Conservation (phyloP, 2,329 filamentous ascomycete genomes). For the Calonectria leucothoes region DNA sequence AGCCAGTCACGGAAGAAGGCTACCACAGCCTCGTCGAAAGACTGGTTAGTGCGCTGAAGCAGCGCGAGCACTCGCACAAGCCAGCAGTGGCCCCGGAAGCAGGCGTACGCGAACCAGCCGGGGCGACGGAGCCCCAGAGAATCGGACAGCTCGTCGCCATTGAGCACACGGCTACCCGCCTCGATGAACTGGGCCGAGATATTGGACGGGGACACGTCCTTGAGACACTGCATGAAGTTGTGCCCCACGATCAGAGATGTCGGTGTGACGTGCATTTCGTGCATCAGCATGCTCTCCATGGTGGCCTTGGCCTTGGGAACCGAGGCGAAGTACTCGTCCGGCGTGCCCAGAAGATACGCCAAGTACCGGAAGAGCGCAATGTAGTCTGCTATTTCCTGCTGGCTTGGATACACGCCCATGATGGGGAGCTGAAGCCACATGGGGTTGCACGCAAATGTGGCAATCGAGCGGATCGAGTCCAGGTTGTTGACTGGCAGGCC, state of each 20-base stretch:
- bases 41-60: slow-evolving; percentile 38
- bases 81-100: slow-evolving; percentile 47
- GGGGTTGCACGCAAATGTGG: slow-evolving; percentile 71
- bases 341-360: slow-evolving; percentile 45
- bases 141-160: slow-evolving; percentile 51
- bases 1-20: slow-evolving; percentile 39
- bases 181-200: slow-evolving; percentile 39
- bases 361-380: slow-evolving; percentile 65
- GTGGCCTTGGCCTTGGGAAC: slow-evolving; percentile 42
- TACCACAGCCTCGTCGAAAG: slow-evolving; percentile 40
- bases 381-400: slow-evolving; percentile 71
- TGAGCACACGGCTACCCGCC: slow-evolving; percentile 48
- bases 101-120: slow-evolving; percentile 40
- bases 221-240: slow-evolving; percentile 53
- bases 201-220: slow-evolving; percentile 49
- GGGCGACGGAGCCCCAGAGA: slow-evolving; percentile 48
- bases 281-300: slow-evolving; percentile 48
- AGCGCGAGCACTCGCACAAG: slow-evolving; percentile 42
- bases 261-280: slow-evolving; percentile 48
- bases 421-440: slow-evolving; percentile 72
- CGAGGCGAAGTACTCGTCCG: slow-evolving; percentile 39
- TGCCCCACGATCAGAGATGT: slow-evolving; percentile 49
- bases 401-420: slow-evolving; percentile 69
- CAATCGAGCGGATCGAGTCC: slow-evolving; percentile 73
- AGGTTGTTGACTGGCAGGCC: slow-evolving; percentile 75